These are phyloP conservation scores for Taphrina flavorubra DNA, from an alignment of 1,139 yeast genomes.

Conservation along the genomic window DNA sequence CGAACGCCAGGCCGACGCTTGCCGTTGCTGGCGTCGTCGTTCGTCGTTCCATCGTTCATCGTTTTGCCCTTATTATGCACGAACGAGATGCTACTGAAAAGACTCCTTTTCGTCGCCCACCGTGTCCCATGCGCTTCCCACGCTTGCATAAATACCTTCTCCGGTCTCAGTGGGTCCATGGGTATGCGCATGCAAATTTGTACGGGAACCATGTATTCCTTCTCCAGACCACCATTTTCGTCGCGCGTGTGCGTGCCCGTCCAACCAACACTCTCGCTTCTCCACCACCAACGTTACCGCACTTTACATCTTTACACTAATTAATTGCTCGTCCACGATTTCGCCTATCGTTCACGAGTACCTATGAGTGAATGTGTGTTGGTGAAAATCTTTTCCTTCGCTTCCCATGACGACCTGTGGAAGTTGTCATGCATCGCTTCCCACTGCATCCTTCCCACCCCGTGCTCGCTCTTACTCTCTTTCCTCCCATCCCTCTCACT, in stretches of 20 bases:
- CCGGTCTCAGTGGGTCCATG: conserved; percentile 23
- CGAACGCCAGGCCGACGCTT: too few relatives aligned
- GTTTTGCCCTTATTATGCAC: too few relatives aligned
- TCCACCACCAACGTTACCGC: neutral
- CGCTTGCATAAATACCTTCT: conserved; percentile 17
- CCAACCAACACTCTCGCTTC: neutral
- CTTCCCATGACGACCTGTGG: neutral
- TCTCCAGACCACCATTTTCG: conserved; percentile 4
- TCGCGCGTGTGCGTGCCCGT: neutral
- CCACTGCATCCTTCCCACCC: too few relatives aligned
- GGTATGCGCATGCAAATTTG: conserved; percentile 27
- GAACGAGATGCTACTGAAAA: too few relatives aligned
- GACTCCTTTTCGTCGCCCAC: neutral
- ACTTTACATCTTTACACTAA: too few relatives aligned
- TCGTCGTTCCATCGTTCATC: too few relatives aligned
- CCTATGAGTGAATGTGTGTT: too few relatives aligned
- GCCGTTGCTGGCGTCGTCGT: too few relatives aligned
- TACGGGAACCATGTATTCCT: conserved; percentile 16
- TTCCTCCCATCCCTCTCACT: too few relatives aligned
- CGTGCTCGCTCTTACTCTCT: neutral
- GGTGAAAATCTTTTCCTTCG: neutral
- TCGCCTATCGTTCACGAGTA: too few relatives aligned
- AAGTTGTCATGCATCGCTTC: neutral
- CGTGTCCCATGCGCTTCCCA: conserved; percentile 20
- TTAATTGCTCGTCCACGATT: too few relatives aligned